A percentile compares a stretch with the other conserved stretches of the same genome.
Conservation (phyloP, 164 flowering plant genomes). For the Macadamia integrifolia region DNA sequence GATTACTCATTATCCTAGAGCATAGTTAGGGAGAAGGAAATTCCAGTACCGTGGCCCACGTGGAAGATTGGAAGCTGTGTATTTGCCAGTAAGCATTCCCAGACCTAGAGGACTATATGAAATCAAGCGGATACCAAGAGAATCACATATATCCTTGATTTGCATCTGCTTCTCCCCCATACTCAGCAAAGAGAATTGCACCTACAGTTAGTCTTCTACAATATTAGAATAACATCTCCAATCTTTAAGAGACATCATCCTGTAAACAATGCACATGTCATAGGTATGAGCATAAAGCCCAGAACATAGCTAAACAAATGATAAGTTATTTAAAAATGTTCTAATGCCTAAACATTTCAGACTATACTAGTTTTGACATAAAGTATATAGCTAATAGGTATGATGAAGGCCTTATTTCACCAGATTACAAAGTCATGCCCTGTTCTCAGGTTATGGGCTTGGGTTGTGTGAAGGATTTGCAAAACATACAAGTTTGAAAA, state of each 20-base stretch:
- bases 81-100: slow-evolving; percentile 96
- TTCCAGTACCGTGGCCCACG: slow-evolving; percentile 62
- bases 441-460: too few species aligned
- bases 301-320: too few species aligned
- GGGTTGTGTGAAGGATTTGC: too few species aligned
- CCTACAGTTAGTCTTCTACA: slow-evolving; percentile 34
- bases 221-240: not conserved
- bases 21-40: not conserved
- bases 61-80: slow-evolving; percentile 68
- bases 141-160: slow-evolving; percentile 65
- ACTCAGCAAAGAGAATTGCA: slow-evolving; percentile 87
- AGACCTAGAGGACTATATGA: slow-evolving; percentile 95
- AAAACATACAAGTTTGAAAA: too few species aligned
- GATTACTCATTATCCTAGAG: not conserved
- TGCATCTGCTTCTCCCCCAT: slow-evolving; percentile 77
- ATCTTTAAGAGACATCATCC: not conserved
- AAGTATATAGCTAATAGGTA: too few species aligned
- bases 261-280: too few species aligned
- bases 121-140: slow-evolving; percentile 74
- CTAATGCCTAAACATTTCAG: too few species aligned
- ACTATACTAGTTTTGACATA: too few species aligned
- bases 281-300: too few species aligned
- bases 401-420: too few species aligned
- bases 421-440: too few species aligned
- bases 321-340: too few species aligned